Percentiles rank a stretch among this genome's conserved stretches.
phyloP scores from a whole-genome alignment of 2,329 filamentous ascomycete genomes.

The Diaporthe destruens region DNA sequence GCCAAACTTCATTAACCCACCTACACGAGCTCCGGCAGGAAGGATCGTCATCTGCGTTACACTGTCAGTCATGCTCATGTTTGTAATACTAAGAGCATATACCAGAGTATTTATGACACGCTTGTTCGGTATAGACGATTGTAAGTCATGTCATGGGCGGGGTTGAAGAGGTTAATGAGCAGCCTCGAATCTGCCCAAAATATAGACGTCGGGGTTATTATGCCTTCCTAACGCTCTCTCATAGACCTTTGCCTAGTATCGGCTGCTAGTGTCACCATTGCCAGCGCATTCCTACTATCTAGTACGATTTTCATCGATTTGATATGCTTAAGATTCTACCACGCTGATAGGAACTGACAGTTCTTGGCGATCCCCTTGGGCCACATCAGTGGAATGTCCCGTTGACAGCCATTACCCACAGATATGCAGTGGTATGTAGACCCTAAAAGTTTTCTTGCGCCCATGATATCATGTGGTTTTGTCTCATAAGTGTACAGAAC shows the following conservation, averaged over 20 bases:
- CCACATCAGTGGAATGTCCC: slow-evolving; percentile 30
- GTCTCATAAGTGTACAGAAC: background rate
- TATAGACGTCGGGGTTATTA: too few relatives aligned
- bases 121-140: slow-evolving; percentile 18
- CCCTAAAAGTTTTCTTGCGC: background rate
- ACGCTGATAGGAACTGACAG: background rate
- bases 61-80: slow-evolving; percentile 17
- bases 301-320: background rate
- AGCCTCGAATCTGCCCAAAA: background rate
- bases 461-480: too few relatives aligned
- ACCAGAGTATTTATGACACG: slow-evolving; percentile 9
- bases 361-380: slow-evolving; percentile 24
- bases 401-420: slow-evolving; percentile 11
- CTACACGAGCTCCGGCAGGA: slow-evolving; percentile 9
- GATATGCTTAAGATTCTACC: background rate
- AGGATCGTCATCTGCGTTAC: slow-evolving; percentile 24
- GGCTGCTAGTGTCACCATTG: slow-evolving; percentile 22
- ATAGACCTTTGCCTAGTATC: slow-evolving; percentile 20
- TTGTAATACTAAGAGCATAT: slow-evolving; percentile 10
- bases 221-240: background rate
- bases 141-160: background rate
- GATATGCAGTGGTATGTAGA: background rate
- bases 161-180: background rate
- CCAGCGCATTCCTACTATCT: slow-evolving; percentile 22
- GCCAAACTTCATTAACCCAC: slow-evolving; percentile 16